Evolutionary conservation across 2,329 filamentous ascomycete genomes (phyloP).

Genomic region (Pestalotiopsis sp.): DNA sequence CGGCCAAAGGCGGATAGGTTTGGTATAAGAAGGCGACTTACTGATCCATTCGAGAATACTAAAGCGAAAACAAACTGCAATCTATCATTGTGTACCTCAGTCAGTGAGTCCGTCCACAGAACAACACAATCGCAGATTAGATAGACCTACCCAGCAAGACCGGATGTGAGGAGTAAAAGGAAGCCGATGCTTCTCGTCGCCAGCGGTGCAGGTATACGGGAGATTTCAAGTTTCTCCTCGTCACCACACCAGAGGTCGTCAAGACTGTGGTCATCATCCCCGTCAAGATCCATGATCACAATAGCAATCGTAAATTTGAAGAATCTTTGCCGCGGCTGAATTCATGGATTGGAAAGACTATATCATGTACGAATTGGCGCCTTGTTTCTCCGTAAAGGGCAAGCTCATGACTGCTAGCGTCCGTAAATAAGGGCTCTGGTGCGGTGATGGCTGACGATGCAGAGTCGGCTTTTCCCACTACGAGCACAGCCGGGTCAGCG

Average conservation of each 20-base stretch:
- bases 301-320: neutral
- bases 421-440: neutral
- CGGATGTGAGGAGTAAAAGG: neutral
- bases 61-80: neutral
- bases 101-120: neutral
- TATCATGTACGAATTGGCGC: too few relatives aligned
- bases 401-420: neutral
- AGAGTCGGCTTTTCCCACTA: neutral
- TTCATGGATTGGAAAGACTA: neutral
- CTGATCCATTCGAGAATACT: conserved; percentile 1
- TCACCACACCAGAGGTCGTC: neutral
- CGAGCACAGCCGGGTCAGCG: neutral
- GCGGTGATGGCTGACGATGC: neutral
- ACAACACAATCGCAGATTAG: neutral
- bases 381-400: too few relatives aligned
- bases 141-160: neutral
- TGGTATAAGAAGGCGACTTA: neutral
- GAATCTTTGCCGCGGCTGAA: neutral
- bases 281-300: neutral
- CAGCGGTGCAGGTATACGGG: neutral
- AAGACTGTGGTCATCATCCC: neutral
- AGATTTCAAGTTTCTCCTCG: neutral
- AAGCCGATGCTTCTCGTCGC: neutral
- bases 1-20: neutral
- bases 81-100: neutral